Conservation (phyloP, 257 asterid genomes). For the Petunia secreta region DNA sequence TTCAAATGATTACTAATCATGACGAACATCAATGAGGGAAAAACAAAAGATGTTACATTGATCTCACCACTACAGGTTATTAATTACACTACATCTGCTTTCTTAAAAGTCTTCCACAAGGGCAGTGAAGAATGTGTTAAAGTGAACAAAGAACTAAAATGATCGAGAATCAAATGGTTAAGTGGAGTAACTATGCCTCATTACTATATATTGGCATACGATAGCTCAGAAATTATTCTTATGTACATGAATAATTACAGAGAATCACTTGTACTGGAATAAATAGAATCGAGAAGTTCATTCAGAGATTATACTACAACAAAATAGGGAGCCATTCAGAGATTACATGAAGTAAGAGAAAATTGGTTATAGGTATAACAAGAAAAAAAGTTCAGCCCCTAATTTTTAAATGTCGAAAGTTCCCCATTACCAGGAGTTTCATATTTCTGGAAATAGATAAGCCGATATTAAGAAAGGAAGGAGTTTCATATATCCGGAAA, state of each 20-base stretch:
- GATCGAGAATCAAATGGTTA: conserved; percentile 11
- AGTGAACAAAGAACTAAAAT: not conserved
- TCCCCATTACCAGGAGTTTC: not conserved
- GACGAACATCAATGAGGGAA: not conserved
- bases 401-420: conserved; percentile 1
- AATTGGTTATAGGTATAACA: not conserved
- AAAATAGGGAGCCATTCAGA: not conserved
- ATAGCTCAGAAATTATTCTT: not conserved
- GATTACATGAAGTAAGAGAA: conserved; percentile 1
- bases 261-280: not conserved
- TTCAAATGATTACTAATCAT: not conserved
- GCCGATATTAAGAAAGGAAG: not conserved
- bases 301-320: not conserved
- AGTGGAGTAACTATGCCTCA: not conserved
- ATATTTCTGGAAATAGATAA: not conserved
- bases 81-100: not conserved
- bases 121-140: not conserved
- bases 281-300: conserved; percentile 13
- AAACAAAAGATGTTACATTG: not conserved
- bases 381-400: not conserved
- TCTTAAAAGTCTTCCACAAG: not conserved
- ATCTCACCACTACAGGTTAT: conserved; percentile 1
- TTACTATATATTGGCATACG: not conserved
- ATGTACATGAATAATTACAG: not conserved
- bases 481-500: conserved; percentile 9